Base-by-base conservation (phyloP, 2,329 filamentous ascomycete genomes). In the Ophiocordyceps camponoti-rufipedis region DNA sequence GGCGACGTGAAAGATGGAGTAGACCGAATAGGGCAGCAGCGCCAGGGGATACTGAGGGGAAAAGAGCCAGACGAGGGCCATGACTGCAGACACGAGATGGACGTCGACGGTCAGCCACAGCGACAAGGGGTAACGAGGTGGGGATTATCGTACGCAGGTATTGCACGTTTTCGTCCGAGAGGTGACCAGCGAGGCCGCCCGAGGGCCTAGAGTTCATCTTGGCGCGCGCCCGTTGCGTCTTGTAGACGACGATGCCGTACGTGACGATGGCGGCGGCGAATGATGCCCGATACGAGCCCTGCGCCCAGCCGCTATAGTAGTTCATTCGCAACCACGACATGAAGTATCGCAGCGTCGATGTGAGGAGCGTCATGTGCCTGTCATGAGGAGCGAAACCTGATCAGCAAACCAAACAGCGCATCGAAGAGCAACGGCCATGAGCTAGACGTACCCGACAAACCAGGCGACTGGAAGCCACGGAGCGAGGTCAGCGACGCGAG, bases 221-320 rank as follows among this genome's bases (percentile, higher is more conserved):
- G 55, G 83, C 74, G 53, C 86, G 82, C 55, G 88, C 85, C 53
- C 88, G 80, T 70, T 88, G 85, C 48, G 86, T 88, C 77, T 98
- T 98, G 74, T 94, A 96, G 50, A 98, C 89, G 44, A 98, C 91
- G 53, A 98, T 96, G 53, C 91, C 89, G 64, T 98, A 98, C 11
- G 91, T 96, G 44, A 79, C 77, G 43, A 87, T 86, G 6, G 91
- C 91, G 3, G 88, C 81, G 54, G 95, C 54, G 62, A 98, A 98
- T 47, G 88, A 85, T 46, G 82, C 76, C 56, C 91, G 88, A 70
- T 98, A 98, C 47, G 82, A 82, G 63, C 91, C 80, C 53, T 76
- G 72, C 43, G 89, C 88, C 70, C 78, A 78, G 59, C 75, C 67
- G 47, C 79, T 80, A 61, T 82, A 82, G 63, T 78, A 87, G 72